phyloP scores from a whole-genome alignment of 768 basidiomycete species.

The Kwoniella dejecticola region DNA sequence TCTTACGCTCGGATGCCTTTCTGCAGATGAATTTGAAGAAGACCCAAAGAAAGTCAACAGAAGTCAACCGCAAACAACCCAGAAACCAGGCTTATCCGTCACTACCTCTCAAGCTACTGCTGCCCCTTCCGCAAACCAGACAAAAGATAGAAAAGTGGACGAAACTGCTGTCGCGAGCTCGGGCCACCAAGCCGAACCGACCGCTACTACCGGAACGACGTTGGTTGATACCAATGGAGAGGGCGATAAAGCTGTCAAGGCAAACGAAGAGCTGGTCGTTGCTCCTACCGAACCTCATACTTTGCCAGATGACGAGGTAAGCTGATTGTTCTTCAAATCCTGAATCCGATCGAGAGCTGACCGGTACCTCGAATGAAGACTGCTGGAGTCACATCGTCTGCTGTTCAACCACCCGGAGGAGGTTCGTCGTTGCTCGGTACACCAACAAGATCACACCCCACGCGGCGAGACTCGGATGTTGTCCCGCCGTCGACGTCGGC shows the following conservation, averaged over 20 bases:
- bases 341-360: background rate
- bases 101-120: conserved; percentile 1
- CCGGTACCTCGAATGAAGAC: conserved; percentile 58
- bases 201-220: conserved; percentile 19
- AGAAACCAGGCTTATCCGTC: conserved; percentile 7
- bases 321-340: conserved; percentile 1
- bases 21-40: conserved; percentile 49
- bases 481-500: conserved; percentile 52
- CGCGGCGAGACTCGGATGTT: conserved; percentile 44
- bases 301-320: conserved; percentile 65
- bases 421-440: conserved; percentile 57
- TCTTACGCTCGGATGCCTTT: conserved; percentile 45
- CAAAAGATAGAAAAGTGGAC: background rate
- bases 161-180: background rate
- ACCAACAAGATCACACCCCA: conserved; percentile 42
- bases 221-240: conserved; percentile 13
- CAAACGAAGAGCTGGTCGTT: conserved; percentile 31
- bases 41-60: conserved; percentile 20
- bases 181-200: conserved; percentile 19
- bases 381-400: conserved; percentile 84
- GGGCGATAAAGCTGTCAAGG: conserved; percentile 10
- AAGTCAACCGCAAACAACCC: conserved; percentile 9
- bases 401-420: conserved; percentile 89
- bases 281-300: conserved; percentile 50
- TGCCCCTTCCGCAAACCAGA: background rate